Percentiles rank a stretch among this genome's conserved stretches.
Conservation (phyloP, 2,329 filamentous ascomycete genomes). For the Sporothrix inflata region DNA sequence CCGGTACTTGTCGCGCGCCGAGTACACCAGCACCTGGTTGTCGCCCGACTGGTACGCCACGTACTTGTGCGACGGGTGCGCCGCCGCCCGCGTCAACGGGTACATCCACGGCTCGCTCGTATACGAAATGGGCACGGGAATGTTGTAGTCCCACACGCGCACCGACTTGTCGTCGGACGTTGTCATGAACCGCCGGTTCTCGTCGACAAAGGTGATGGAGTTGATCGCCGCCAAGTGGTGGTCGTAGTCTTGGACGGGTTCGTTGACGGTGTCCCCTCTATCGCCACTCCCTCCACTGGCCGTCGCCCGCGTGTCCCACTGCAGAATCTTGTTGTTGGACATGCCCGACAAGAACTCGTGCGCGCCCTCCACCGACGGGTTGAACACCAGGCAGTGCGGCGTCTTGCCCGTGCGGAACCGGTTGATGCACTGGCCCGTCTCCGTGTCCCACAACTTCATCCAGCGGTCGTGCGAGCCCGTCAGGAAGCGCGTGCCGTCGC, state of each 20-base stretch:
- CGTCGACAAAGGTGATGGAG: conserved; percentile 94
- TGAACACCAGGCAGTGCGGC: conserved; percentile 92
- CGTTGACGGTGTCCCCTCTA: conserved; percentile 48
- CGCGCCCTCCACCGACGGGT: conserved; percentile 73
- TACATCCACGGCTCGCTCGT: conserved; percentile 99
- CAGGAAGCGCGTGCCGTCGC: conserved; percentile 80
- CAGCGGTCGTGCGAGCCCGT: conserved; percentile 91
- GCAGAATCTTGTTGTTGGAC: conserved; percentile 98
- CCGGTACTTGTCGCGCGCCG: conserved; percentile 90
- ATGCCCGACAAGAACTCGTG: conserved; percentile 95
- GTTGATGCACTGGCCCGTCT: conserved; percentile 84
- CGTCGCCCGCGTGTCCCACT: conserved; percentile 81
- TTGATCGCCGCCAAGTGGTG: conserved; percentile 98
- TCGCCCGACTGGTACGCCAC: conserved; percentile 92
- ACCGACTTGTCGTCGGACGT: conserved; percentile 97
- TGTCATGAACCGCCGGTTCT: conserved; percentile 93
- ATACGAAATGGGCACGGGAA: conserved; percentile 97
- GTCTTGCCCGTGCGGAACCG: conserved; percentile 94
- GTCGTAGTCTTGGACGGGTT: conserved; percentile 95
- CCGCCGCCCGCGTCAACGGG: conserved; percentile 81
- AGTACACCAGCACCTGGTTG: conserved; percentile 97
- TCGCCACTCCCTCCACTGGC: not conserved
- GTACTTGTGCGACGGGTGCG: conserved; percentile 90
- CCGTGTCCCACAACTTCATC: conserved; percentile 98
- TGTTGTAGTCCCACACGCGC: conserved; percentile 97